These are phyloP conservation scores for Pseudocercospora eumusae DNA, from an alignment of 2,329 filamentous ascomycete genomes.

Conservation along the genomic window DNA sequence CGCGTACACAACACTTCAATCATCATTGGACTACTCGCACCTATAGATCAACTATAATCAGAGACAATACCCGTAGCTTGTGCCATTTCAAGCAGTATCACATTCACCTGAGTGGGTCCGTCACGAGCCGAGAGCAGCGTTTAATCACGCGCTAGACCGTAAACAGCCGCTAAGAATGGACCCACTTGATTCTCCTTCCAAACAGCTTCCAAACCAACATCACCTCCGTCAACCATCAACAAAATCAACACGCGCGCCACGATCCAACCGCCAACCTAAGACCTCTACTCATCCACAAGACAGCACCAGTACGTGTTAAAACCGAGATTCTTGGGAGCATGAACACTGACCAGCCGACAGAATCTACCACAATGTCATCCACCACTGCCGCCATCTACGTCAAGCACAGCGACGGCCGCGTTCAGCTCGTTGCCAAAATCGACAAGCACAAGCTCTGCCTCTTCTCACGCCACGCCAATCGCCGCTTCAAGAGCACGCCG, in stretches of 20 bases:
- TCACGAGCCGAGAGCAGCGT: neutral
- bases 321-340: neutral
- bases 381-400: slow-evolving; percentile 7
- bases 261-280: neutral
- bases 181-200: neutral
- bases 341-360: neutral
- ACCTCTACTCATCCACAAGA: neutral
- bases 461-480: neutral
- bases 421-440: slow-evolving; percentile 1
- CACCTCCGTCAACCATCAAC: neutral
- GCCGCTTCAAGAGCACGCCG: neutral
- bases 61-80: neutral
- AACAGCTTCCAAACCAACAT: neutral
- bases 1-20: neutral
- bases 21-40: neutral
- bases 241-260: neutral
- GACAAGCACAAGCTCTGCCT: slow-evolving; percentile 2
- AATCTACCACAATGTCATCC: neutral
- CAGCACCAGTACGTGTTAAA: neutral
- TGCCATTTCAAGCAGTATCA: neutral
- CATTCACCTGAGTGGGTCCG: neutral
- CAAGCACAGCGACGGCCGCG: neutral
- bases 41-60: neutral
- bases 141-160: neutral
- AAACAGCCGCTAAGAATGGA: neutral